Conservation (phyloP, 768 basidiomycete genomes). For the Trametes gibbosa region DNA sequence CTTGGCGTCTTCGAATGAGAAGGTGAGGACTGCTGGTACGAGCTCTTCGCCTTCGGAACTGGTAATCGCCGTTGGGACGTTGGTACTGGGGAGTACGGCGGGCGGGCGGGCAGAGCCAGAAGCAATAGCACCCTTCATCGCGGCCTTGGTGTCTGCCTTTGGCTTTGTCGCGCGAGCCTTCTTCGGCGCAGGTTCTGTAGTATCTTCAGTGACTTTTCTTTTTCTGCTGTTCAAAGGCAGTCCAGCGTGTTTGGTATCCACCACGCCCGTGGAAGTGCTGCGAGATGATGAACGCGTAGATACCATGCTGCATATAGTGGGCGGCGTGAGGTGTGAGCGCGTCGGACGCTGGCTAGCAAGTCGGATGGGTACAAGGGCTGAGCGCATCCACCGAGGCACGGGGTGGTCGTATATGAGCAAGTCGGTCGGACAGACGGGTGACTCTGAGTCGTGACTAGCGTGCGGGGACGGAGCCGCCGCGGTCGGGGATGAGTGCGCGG, state of each 20-base stretch:
- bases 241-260: neutral
- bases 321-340: neutral
- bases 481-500: neutral
- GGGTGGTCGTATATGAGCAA: neutral
- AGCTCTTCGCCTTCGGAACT: slow-evolving; percentile 29
- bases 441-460: neutral
- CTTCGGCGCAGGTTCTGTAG: slow-evolving; percentile 3
- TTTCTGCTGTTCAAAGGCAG: neutral
- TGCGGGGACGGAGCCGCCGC: neutral
- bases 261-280: neutral
- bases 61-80: neutral
- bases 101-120: neutral
- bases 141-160: slow-evolving; percentile 2
- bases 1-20: slow-evolving; percentile 77
- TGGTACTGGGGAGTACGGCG: no score
- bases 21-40: slow-evolving; percentile 70
- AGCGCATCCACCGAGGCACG: neutral
- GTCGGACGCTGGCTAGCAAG: no score
- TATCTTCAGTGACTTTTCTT: neutral
- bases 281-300: slow-evolving; percentile 27
- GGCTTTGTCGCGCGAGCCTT: slow-evolving; percentile 5
- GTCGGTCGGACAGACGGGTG: neutral
- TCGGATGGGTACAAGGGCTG: no score
- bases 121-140: neutral
- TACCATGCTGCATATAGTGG: slow-evolving; percentile 13